Evolutionary conservation across 345 rosid species (phyloP).

Genomic region (Litchi chinensis): DNA sequence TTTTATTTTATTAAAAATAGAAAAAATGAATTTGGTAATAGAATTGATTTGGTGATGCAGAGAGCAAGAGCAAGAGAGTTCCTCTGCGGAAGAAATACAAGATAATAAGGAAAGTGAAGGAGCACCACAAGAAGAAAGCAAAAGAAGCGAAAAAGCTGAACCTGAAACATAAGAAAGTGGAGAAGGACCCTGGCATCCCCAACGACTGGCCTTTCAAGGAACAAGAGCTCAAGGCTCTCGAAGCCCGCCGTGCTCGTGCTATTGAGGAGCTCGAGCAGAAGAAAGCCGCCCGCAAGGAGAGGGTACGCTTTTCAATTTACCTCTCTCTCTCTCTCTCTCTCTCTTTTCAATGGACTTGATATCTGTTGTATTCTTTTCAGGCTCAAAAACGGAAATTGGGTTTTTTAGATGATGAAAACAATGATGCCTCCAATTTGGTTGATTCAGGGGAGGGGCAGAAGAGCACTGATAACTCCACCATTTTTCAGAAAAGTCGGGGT

Average conservation of each 20-base stretch:
- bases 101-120: conserved; percentile 84
- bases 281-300: conserved; percentile 85
- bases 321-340: no score
- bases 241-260: conserved; percentile 86
- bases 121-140: conserved; percentile 95
- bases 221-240: conserved; percentile 91
- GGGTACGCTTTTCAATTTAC: conserved; percentile 46
- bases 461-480: conserved; percentile 23
- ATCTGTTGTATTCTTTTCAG: conserved; percentile 32
- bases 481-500: conserved; percentile 60
- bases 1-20: not conserved
- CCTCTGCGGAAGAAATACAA: conserved; percentile 81
- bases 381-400: conserved; percentile 80
- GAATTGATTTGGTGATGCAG: conserved; percentile 34
- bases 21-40: not conserved
- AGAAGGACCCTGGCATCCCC: conserved; percentile 97
- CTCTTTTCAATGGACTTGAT: not conserved
- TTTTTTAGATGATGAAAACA: conserved; percentile 46
- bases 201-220: conserved; percentile 99
- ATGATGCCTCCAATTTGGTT: conserved; percentile 33
- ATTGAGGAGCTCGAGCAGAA: conserved; percentile 84
- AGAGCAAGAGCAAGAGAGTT: conserved; percentile 94
- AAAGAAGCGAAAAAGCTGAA: conserved; percentile 91
- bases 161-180: conserved; percentile 60
- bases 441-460: conserved; percentile 30